Evolutionary conservation across 768 basidiomycete species (phyloP).

Genomic region (Boletus subparvulus): DNA sequence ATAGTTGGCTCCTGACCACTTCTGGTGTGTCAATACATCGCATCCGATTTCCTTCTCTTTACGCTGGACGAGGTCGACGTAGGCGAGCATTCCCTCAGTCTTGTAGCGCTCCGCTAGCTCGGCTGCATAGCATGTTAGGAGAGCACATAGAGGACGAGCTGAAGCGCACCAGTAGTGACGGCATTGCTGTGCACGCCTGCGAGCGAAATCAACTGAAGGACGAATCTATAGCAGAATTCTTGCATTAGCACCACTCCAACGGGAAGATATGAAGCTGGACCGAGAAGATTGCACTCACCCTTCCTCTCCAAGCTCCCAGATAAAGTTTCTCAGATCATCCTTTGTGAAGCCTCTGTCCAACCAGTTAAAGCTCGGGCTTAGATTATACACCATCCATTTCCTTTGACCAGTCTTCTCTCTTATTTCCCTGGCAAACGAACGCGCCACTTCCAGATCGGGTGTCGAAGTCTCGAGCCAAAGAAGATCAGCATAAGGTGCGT

Average conservation of each 20-base stretch:
- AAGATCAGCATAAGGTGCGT: slow-evolving; percentile 84
- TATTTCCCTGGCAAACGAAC: slow-evolving; percentile 74
- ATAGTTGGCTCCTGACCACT: slow-evolving; percentile 95
- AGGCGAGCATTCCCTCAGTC: slow-evolving; percentile 89
- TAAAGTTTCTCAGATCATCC: slow-evolving; percentile 74
- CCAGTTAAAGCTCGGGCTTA: slow-evolving; percentile 96
- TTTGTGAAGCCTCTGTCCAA: slow-evolving; percentile 76
- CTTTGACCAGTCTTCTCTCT: slow-evolving; percentile 57
- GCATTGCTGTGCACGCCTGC: slow-evolving; percentile 89
- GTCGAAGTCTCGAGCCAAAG: slow-evolving; percentile 92
- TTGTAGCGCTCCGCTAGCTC: slow-evolving; percentile 81
- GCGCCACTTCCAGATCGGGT: slow-evolving; percentile 80
- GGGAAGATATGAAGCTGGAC: neutral
- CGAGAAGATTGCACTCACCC: slow-evolving; percentile 45
- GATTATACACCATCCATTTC: slow-evolving; percentile 88
- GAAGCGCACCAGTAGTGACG: slow-evolving; percentile 60
- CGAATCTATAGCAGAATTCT: slow-evolving; percentile 54
- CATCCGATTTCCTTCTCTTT: slow-evolving; percentile 88
- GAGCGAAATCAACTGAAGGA: slow-evolving; percentile 85
- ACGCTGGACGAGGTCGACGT: slow-evolving; percentile 83
- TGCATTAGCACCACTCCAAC: neutral
- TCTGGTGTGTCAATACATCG: slow-evolving; percentile 92
- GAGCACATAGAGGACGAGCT: neutral
- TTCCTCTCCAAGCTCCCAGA: slow-evolving; percentile 90
- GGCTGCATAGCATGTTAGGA: slow-evolving; percentile 39